Conservation (phyloP, 352 stramenopile genomes). For the Stramenopiles sp. region DNA sequence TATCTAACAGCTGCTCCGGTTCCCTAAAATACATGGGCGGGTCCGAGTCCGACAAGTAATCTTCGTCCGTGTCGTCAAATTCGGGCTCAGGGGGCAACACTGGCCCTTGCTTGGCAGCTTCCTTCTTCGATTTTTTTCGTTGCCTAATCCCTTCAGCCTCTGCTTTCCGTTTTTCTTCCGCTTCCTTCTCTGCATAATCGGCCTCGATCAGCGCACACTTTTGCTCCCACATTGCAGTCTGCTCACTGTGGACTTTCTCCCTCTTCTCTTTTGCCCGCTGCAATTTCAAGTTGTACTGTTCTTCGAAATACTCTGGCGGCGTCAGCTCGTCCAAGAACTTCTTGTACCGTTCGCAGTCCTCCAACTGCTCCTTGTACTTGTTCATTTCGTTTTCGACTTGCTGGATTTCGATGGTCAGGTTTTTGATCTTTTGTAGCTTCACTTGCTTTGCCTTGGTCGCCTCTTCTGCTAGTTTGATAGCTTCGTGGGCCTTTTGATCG, state of each 20-base stretch:
- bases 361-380: conserved; percentile 74
- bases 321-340: conserved; percentile 73
- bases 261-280: conserved; percentile 27
- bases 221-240: conserved; percentile 5
- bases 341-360: conserved; percentile 79
- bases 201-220: conserved; percentile 31
- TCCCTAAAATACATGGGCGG: conserved; percentile 83
- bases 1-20: conserved; percentile 70
- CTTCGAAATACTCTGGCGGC: conserved; percentile 45
- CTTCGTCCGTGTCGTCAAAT: conserved; percentile 33
- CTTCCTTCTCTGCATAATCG: conserved; percentile 37
- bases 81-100: conserved; percentile 40
- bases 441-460: conserved; percentile 77
- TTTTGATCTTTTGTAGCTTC: conserved; percentile 82
- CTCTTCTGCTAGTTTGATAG: conserved; percentile 75
- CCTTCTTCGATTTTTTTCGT: conserved; percentile 36
- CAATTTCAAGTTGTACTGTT: conserved; percentile 51
- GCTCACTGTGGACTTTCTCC: conserved; percentile 15
- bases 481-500: conserved; percentile 84
- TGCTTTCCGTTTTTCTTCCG: conserved; percentile 17
- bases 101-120: conserved; percentile 23
- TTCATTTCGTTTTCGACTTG: conserved; percentile 73
- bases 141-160: too few relatives aligned
- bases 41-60: conserved; percentile 30
- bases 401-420: conserved; percentile 79